Evolutionary conservation across 768 basidiomycete species (phyloP).

Genomic region (Tylopilus sp.): DNA sequence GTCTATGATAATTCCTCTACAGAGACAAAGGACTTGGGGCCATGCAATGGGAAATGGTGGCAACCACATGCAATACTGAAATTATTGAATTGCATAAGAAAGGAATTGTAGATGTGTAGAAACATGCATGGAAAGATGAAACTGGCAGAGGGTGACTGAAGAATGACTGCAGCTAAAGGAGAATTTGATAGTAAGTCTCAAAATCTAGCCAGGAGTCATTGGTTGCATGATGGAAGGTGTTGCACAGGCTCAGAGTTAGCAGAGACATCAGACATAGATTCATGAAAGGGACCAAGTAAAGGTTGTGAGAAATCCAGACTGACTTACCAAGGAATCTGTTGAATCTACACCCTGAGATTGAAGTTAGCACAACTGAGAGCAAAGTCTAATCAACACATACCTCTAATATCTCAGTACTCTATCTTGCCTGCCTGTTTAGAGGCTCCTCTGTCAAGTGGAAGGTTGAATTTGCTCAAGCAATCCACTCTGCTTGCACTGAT

Average conservation of each 20-base stretch:
- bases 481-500: not conserved
- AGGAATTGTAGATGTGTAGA: not conserved
- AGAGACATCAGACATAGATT: not conserved
- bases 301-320: not conserved
- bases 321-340: no score
- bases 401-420: not conserved
- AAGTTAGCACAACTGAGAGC: not conserved
- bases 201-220: not conserved
- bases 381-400: not conserved
- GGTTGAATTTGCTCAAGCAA: not conserved
- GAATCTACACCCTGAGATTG: not conserved
- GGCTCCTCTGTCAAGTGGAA: not conserved
- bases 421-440: not conserved
- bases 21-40: not conserved
- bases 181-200: not conserved
- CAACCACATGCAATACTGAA: not conserved
- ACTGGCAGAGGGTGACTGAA: not conserved
- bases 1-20: not conserved
- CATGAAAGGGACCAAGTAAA: not conserved
- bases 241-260: not conserved
- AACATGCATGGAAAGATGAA: not conserved
- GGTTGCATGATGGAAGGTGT: not conserved
- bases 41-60: not conserved
- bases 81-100: not conserved
- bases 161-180: not conserved